Evolutionary conservation across 148 eudicot genomes (phyloP).

Genomic region (Rhododendron vialii): DNA sequence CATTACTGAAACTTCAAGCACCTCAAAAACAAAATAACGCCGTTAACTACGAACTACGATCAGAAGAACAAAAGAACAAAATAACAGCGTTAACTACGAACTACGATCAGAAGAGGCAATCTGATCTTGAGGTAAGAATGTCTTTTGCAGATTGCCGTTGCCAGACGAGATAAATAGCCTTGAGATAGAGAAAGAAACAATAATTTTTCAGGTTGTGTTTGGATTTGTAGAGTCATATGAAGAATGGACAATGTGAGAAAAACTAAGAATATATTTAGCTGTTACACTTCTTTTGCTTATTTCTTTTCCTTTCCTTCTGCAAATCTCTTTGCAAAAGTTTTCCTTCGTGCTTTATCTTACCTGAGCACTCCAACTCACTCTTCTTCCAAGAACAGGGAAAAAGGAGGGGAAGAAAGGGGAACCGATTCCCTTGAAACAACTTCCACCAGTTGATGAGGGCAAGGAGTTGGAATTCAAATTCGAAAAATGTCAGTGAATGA

Average conservation of each 20-base stretch:
- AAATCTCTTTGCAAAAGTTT: neutral
- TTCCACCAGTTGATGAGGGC: neutral
- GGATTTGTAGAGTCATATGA: neutral
- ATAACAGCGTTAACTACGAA: neutral
- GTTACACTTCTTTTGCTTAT: neutral
- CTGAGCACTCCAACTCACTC: neutral
- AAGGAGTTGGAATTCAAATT: neutral
- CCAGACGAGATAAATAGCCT: neutral
- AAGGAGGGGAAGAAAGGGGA: neutral
- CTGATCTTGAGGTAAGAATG: too few relatives aligned
- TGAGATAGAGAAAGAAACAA: neutral
- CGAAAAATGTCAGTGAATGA: constrained; percentile 34
- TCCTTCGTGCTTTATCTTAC: neutral
- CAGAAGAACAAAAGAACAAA: neutral
- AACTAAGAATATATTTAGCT: neutral
- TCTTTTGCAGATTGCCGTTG: neutral
- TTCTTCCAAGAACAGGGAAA: neutral
- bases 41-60: too few relatives aligned
- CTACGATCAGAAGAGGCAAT: neutral
- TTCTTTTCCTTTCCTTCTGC: neutral
- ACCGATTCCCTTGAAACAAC: neutral
- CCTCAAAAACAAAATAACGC: neutral
- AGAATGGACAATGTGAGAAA: neutral
- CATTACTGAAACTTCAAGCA: neutral
- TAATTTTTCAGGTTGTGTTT: neutral